These are phyloP conservation scores for Ustilago sp. DNA, from an alignment of 1,284 basidiomycete species.

Conservation along the genomic window DNA sequence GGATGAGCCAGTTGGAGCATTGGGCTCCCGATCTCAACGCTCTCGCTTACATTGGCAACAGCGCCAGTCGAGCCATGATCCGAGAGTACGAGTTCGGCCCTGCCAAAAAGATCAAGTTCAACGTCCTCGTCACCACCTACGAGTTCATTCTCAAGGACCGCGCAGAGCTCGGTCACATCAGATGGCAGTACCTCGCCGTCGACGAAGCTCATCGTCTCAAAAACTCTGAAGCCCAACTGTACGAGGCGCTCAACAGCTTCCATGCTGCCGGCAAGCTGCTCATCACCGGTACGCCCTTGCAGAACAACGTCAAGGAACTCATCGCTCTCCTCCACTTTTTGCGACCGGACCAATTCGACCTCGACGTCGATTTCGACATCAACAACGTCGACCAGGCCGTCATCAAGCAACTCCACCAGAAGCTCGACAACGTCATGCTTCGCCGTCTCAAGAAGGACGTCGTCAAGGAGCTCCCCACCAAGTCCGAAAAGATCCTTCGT, in stretches of 20 bases:
- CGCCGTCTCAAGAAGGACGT: constrained; percentile 96
- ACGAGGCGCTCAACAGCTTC: constrained; percentile 92
- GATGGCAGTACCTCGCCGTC: constrained; percentile 99
- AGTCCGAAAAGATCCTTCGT: constrained; percentile 96
- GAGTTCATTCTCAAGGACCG: constrained; percentile 99
- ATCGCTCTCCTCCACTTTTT: constrained; percentile 98
- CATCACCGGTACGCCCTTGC: constrained; percentile 97
- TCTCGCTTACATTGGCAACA: constrained; percentile 94
- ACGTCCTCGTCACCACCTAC: constrained; percentile 96
- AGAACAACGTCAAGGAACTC: constrained; percentile 99
- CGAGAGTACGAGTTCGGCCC: constrained; percentile 89
- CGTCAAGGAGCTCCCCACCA: constrained; percentile 94
- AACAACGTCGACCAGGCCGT: constrained; percentile 70
- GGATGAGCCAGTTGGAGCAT: constrained; percentile 95
- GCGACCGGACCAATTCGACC: constrained; percentile 93
- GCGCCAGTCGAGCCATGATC: constrained; percentile 81
- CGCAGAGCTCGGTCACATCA: constrained; percentile 86
- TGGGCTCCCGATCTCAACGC: constrained; percentile 92
- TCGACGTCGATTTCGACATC: constrained; percentile 88
- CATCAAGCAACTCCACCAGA: constrained; percentile 90
- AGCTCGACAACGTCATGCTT: constrained; percentile 94
- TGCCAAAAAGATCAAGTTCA: constrained; percentile 84
- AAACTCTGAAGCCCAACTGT: constrained; percentile 96
- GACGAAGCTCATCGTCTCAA: constrained; percentile 99
- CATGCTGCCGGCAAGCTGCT: constrained; percentile 89